phyloP scores from a whole-genome alignment of 805 yeast genomes.

The Teunomyces stri region DNA sequence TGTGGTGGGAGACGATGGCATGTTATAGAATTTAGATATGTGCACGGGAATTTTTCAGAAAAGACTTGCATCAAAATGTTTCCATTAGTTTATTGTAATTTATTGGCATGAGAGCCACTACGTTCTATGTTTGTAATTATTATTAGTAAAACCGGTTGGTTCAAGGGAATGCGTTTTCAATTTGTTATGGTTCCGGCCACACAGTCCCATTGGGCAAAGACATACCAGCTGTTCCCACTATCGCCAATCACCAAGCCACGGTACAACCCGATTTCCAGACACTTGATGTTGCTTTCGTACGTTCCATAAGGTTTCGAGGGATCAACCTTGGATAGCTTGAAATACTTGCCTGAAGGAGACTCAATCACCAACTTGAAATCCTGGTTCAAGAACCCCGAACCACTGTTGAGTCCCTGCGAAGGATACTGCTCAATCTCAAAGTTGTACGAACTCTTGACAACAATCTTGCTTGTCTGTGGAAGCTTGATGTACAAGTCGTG shows the following conservation, averaged over 20 bases:
- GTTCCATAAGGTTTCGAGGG: slow-evolving; percentile 47
- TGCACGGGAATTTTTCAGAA: too few relatives aligned
- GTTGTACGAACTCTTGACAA: slow-evolving; percentile 55
- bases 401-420: slow-evolving; percentile 44
- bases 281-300: slow-evolving; percentile 59
- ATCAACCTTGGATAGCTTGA: slow-evolving; percentile 53
- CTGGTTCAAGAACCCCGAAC: slow-evolving; percentile 31
- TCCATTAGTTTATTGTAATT: not conserved
- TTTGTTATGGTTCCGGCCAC: slow-evolving; percentile 17
- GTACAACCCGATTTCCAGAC: slow-evolving; percentile 79
- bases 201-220: slow-evolving; percentile 89
- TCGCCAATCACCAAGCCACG: slow-evolving; percentile 79
- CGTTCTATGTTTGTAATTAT: not conserved
- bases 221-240: slow-evolving; percentile 76
- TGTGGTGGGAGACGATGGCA: not conserved
- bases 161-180: not conserved
- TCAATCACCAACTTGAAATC: slow-evolving; percentile 67
- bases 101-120: not conserved
- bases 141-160: not conserved
- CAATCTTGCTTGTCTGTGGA: slow-evolving; percentile 73
- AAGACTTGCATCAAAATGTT: too few relatives aligned
- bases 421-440: slow-evolving; percentile 67
- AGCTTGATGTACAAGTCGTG: slow-evolving; percentile 79
- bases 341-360: slow-evolving; percentile 80
- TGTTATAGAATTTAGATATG: too few relatives aligned